These are phyloP conservation scores for Amesomyces nigricolor DNA, from an alignment of 2,329 filamentous ascomycete genomes.

Conservation along the genomic window DNA sequence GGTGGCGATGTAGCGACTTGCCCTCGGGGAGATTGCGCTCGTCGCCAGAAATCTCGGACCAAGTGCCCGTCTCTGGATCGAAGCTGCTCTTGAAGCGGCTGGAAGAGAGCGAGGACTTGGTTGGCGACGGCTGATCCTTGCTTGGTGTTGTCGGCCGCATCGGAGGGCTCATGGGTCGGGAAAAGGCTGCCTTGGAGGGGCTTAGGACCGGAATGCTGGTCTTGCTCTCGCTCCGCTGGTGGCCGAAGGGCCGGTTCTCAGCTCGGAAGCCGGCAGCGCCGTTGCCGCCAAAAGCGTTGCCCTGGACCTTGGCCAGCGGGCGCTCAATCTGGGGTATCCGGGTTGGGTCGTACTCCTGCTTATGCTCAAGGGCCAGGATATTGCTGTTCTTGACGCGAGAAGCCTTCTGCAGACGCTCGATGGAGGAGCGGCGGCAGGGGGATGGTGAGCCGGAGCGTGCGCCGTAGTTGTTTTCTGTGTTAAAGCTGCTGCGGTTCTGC, in stretches of 20 bases:
- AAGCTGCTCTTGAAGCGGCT: constrained; percentile 61
- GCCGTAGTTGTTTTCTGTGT: constrained; percentile 67
- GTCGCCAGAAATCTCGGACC: constrained; percentile 58
- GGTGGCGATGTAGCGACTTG: constrained; percentile 69
- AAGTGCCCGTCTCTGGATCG: constrained; percentile 62
- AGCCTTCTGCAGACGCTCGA: constrained; percentile 90
- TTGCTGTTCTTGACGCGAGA: constrained; percentile 97
- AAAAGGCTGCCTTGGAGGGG: constrained; percentile 43
- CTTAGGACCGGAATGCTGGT: constrained; percentile 54
- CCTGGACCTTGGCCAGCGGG: constrained; percentile 70
- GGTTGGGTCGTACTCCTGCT: constrained; percentile 85
- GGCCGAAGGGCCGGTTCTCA: constrained; percentile 42
- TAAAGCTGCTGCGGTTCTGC: constrained; percentile 65
- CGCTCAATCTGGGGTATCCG: constrained; percentile 73
- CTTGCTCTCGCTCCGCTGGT: constrained; percentile 53
- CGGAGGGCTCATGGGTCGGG: constrained; percentile 32
- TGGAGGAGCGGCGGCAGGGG: constrained; percentile 76
- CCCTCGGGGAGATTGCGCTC: constrained; percentile 58
- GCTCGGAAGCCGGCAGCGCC: constrained; percentile 49
- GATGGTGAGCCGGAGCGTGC: constrained; percentile 58
- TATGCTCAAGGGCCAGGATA: constrained; percentile 89
- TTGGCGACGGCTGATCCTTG: constrained; percentile 70
- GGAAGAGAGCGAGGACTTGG: constrained; percentile 80
- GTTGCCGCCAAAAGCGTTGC: constrained; percentile 60
- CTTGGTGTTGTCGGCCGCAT: constrained; percentile 48